Evolutionary conservation across 2,329 filamentous ascomycete species (phyloP).

Genomic region (Taxawa tesnikishii): DNA sequence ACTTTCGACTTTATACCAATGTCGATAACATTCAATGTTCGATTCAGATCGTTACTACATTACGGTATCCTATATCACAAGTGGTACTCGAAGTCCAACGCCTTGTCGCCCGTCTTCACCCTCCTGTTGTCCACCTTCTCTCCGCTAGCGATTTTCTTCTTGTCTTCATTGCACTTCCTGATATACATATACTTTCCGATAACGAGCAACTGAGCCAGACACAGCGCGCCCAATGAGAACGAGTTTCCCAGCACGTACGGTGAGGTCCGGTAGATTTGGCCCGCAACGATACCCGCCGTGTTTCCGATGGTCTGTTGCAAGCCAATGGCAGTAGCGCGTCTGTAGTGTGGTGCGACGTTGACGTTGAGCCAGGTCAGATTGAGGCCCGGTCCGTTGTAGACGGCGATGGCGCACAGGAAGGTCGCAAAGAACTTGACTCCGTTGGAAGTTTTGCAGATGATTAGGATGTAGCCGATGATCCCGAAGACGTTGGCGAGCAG

Average conservation of each 20-base stretch:
- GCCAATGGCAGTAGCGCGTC: slow-evolving; percentile 34
- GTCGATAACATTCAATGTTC: too few species aligned
- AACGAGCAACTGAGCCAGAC: slow-evolving; percentile 4
- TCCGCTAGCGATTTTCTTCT: slow-evolving; percentile 4
- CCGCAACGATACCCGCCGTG: slow-evolving; percentile 34
- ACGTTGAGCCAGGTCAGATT: slow-evolving; percentile 37
- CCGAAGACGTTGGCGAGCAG: slow-evolving; percentile 9
- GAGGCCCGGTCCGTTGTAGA: slow-evolving; percentile 25
- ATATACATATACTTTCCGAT: slow-evolving; percentile 6
- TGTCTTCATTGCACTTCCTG: slow-evolving; percentile 4
- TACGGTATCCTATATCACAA: too few species aligned
- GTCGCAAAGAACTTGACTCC: slow-evolving; percentile 15
- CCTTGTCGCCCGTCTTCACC: slow-evolving; percentile 6
- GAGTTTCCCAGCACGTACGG: slow-evolving; percentile 10
- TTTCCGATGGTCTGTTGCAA: slow-evolving; percentile 37
- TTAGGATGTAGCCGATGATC: slow-evolving; percentile 13
- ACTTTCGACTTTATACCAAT: too few species aligned
- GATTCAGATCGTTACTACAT: too few species aligned
- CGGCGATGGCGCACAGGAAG: slow-evolving; percentile 14
- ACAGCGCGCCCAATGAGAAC: slow-evolving; percentile 6
- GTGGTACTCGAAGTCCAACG: slow-evolving; percentile 6
- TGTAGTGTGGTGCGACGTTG: slow-evolving; percentile 35
- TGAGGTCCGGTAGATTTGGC: slow-evolving; percentile 28
- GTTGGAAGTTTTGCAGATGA: slow-evolving; percentile 9
- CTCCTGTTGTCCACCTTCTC: slow-evolving; percentile 3